Evolutionary conservation across 345 rosid species (phyloP).

Genomic region (Murraya paniculata): DNA sequence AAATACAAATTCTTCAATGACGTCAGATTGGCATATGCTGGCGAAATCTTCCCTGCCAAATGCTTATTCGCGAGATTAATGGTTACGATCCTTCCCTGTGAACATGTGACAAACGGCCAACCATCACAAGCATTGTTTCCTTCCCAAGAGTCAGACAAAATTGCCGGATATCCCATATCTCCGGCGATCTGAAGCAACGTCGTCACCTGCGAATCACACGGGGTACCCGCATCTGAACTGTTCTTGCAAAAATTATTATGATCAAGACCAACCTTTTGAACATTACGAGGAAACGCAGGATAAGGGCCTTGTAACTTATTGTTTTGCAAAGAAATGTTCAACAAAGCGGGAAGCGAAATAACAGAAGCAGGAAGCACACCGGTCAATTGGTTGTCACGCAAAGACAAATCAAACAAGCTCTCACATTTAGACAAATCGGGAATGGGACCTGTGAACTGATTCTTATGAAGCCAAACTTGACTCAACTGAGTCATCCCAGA

Average conservation of each 20-base stretch:
- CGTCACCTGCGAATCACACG: conserved; percentile 61
- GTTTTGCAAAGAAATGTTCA: conserved; percentile 50
- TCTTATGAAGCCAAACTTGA: conserved; percentile 73
- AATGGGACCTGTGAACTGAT: conserved; percentile 65
- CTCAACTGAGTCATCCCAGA: conserved; percentile 49
- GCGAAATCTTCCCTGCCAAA: conserved; percentile 61
- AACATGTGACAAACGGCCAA: conserved; percentile 58
- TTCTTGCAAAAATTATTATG: conserved; percentile 47
- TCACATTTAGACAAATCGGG: conserved; percentile 66
- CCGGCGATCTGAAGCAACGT: conserved; percentile 58
- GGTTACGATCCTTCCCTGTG: conserved; percentile 31
- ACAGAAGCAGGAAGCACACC: conserved; percentile 58
- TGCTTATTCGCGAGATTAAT: conserved; percentile 49
- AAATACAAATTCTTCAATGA: conserved; percentile 46
- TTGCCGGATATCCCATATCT: conserved; percentile 58
- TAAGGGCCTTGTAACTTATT: conserved; percentile 74
- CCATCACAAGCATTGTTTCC: conserved; percentile 65
- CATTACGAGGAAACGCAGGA: conserved; percentile 35
- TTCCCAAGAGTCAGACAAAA: conserved; percentile 61
- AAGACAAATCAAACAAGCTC: conserved; percentile 58
- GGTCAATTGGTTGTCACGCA: conserved; percentile 69
- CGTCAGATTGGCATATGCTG: conserved; percentile 52
- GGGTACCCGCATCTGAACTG: conserved; percentile 19
- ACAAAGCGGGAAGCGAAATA: conserved; percentile 30
- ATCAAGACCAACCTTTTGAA: conserved; percentile 14